phyloP scores from a whole-genome alignment of 1,139 yeast genomes.

The Yamadazyma taylorii region DNA sequence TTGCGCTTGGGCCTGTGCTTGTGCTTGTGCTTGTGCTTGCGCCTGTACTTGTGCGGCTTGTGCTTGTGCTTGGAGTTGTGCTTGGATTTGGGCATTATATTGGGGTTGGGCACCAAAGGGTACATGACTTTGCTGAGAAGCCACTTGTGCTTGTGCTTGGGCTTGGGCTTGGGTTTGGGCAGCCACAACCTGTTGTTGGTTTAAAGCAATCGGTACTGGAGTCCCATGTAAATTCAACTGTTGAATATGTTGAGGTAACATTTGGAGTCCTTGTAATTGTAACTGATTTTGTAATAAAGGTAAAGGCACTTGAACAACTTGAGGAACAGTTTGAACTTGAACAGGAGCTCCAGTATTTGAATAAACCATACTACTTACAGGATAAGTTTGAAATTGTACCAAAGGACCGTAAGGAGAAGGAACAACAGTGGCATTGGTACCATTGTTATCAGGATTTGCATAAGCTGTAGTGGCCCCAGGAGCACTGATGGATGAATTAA shows the following conservation, averaged over 20 bases:
- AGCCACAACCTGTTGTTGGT: slow-evolving; percentile 14
- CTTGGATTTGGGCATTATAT: slow-evolving; percentile 4
- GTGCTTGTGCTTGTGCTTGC: slow-evolving; percentile 5
- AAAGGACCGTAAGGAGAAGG: slow-evolving; percentile 40
- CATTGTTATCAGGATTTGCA: background rate
- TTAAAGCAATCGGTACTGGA: slow-evolving; percentile 11
- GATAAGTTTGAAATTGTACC: slow-evolving; percentile 33
- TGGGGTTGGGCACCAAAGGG: slow-evolving; percentile 7
- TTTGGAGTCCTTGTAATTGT: slow-evolving; percentile 9
- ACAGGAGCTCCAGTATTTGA: slow-evolving; percentile 19
- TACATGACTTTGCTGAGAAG: slow-evolving; percentile 9
- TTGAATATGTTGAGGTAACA: slow-evolving; percentile 6
- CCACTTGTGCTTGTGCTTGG: slow-evolving; percentile 6
- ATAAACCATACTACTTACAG: slow-evolving; percentile 17
- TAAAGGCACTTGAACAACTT: slow-evolving; percentile 19
- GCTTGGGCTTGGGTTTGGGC: slow-evolving; percentile 10
- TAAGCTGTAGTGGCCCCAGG: background rate
- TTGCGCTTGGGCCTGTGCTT: slow-evolving; percentile 5
- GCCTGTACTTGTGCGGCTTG: slow-evolving; percentile 2
- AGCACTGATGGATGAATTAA: background rate
- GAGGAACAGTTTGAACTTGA: slow-evolving; percentile 19
- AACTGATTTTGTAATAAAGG: slow-evolving; percentile 16
- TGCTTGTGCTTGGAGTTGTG: slow-evolving; percentile 8
- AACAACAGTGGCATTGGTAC: slow-evolving; percentile 14
- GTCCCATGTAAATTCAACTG: slow-evolving; percentile 5